Conservation (phyloP, 108 stramenopile genomes). For the Skeletonema menzelii region DNA sequence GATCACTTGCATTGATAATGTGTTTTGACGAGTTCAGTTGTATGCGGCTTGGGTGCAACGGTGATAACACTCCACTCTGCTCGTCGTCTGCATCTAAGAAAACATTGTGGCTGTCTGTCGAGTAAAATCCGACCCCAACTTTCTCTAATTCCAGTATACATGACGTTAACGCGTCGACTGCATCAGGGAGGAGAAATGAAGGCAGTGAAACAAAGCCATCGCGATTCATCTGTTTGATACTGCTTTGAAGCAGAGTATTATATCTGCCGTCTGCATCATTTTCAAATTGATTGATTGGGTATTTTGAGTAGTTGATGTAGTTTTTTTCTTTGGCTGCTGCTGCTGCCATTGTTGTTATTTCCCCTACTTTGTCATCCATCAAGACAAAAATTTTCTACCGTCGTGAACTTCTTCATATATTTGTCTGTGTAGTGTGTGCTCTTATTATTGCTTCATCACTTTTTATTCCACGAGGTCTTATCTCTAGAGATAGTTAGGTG, state of each 20-base stretch:
- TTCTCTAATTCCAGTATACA: slow-evolving; percentile 13
- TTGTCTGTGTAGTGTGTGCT: too few species aligned
- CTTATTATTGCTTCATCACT: too few species aligned
- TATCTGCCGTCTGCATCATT: neutral
- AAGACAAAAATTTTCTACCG: too few species aligned
- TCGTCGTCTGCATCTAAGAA: slow-evolving; percentile 13
- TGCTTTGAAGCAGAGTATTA: neutral
- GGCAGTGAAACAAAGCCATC: slow-evolving; percentile 21
- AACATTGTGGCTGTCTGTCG: slow-evolving; percentile 26
- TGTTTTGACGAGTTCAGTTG: slow-evolving; percentile 31
- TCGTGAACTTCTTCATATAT: too few species aligned
- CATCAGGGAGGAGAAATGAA: slow-evolving; percentile 4
- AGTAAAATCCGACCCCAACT: slow-evolving; percentile 25
- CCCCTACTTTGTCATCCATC: too few species aligned
- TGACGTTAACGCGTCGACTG: slow-evolving; percentile 7
- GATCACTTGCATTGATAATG: slow-evolving; percentile 24
- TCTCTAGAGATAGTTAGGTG: too few species aligned
- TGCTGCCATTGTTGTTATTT: neutral
- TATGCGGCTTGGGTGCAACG: slow-evolving; percentile 20
- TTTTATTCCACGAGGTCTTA: too few species aligned
- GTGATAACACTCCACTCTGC: neutral
- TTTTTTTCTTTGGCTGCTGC: neutral
- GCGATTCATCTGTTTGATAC: slow-evolving; percentile 1
- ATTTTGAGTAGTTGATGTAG: neutral
- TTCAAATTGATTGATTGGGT: neutral